phyloP scores from a whole-genome alignment of 2,329 filamentous ascomycete genomes.

The Sporothrix schenckii region DNA sequence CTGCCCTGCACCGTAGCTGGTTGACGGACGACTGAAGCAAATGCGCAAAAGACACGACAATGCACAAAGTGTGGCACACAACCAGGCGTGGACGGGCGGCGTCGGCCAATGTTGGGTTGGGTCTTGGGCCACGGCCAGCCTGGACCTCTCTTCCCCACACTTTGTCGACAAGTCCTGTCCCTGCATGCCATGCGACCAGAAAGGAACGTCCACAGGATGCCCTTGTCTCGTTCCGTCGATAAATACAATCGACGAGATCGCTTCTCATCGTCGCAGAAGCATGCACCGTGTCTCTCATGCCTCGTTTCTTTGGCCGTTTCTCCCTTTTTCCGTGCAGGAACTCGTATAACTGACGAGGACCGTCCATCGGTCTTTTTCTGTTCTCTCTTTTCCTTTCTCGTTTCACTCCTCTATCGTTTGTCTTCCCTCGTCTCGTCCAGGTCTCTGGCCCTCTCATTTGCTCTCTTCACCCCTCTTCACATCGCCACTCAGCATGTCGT shows the following conservation, averaged over 20 bases:
- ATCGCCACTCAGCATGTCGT: neutral
- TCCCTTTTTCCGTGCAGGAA: neutral
- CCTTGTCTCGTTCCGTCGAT: neutral
- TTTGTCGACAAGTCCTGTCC: neutral
- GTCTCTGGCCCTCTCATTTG: neutral
- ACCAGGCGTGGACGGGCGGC: neutral
- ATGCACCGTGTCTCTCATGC: conserved; percentile 11
- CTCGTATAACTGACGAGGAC: neutral
- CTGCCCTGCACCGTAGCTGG: conserved; percentile 5
- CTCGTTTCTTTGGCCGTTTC: neutral
- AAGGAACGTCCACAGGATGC: neutral
- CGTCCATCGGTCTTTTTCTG: neutral
- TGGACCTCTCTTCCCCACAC: conserved; percentile 4
- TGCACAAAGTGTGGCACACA: conserved; percentile 23
- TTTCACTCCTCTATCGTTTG: neutral
- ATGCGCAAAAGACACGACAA: conserved; percentile 4
- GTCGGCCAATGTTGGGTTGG: conserved; percentile 10
- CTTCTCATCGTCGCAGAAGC: neutral
- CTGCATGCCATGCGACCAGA: conserved; percentile 5
- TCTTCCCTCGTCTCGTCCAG: neutral
- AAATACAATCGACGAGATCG: conserved; percentile 18
- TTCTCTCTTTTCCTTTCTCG: neutral
- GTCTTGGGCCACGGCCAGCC: conserved; percentile 2
- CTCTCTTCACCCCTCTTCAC: neutral
- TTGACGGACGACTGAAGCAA: neutral